These are phyloP conservation scores for Solanum tarijense DNA, from an alignment of 257 asterid species.

Conservation along the genomic window DNA sequence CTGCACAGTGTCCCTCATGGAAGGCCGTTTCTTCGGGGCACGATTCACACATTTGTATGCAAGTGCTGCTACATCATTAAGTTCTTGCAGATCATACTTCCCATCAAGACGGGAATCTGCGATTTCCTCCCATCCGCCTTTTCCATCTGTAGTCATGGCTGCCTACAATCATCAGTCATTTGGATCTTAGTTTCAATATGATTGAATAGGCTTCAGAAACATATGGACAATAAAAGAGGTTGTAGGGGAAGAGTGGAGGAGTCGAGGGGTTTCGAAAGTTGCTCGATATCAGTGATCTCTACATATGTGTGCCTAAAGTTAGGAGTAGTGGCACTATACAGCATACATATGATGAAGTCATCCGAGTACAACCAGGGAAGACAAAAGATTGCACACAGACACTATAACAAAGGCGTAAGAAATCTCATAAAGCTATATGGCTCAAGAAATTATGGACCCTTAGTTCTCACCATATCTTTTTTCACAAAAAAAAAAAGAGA, in stretches of 20 bases:
- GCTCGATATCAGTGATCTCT: not conserved
- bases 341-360: not conserved
- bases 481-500: not conserved
- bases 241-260: not conserved
- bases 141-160: slow-evolving; percentile 85
- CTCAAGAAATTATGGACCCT: not conserved
- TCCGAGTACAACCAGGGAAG: not conserved
- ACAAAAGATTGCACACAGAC: not conserved
- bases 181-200: not conserved
- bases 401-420: not conserved
- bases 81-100: slow-evolving; percentile 50
- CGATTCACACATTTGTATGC: slow-evolving; percentile 74
- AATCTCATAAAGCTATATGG: not conserved
- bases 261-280: not conserved
- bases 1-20: slow-evolving; percentile 81
- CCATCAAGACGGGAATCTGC: slow-evolving; percentile 78
- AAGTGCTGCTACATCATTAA: slow-evolving; percentile 60
- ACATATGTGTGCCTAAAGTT: not conserved
- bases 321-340: not conserved
- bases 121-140: slow-evolving; percentile 91
- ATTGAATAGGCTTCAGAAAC: not conserved
- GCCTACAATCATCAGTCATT: slow-evolving; percentile 37
- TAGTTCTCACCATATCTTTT: not conserved
- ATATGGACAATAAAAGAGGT: not conserved
- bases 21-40: slow-evolving; percentile 53